Percentiles rank a stretch among this genome's conserved stretches.
phyloP scores from a whole-genome alignment of 208 protist genomes.

The Trypanosoma congolense region DNA sequence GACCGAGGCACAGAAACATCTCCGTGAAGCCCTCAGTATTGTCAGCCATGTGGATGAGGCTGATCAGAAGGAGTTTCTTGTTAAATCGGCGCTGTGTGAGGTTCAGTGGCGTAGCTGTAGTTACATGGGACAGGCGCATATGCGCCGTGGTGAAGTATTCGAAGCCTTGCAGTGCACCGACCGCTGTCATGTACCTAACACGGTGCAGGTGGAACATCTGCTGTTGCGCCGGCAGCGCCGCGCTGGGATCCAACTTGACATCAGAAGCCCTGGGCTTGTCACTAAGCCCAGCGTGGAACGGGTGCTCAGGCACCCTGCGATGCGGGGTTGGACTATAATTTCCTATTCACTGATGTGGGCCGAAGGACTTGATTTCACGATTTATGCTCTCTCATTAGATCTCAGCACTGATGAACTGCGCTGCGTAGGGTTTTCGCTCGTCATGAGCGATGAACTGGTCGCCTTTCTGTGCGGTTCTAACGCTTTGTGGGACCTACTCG shows the following conservation, averaged over 20 bases:
- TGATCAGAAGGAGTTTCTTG: slow-evolving; percentile 45
- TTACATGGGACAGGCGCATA: slow-evolving; percentile 30
- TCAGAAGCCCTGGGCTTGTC: slow-evolving; percentile 20
- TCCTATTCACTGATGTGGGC: slow-evolving; percentile 53
- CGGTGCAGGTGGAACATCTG: slow-evolving; percentile 29
- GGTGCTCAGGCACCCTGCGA: slow-evolving; percentile 18
- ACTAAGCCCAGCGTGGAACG: slow-evolving; percentile 19
- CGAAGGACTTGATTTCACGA: slow-evolving; percentile 35
- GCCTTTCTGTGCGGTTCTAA: slow-evolving; percentile 21
- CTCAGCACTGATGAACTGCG: slow-evolving; percentile 2
- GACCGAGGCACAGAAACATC: slow-evolving; percentile 20
- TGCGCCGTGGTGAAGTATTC: slow-evolving; percentile 19
- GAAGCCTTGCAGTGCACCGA: slow-evolving; percentile 36
- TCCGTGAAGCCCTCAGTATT: slow-evolving; percentile 30
- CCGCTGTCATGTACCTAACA: slow-evolving; percentile 46
- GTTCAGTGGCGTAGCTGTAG: slow-evolving; percentile 52
- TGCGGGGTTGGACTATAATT: slow-evolving; percentile 32
- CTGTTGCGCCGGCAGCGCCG: slow-evolving; percentile 25
- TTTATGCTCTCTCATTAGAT: slow-evolving; percentile 26
- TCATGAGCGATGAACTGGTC: slow-evolving; percentile 16
- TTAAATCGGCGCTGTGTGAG: slow-evolving; percentile 56
- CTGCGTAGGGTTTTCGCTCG: slow-evolving; percentile 8
- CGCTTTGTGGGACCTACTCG: slow-evolving; percentile 28
- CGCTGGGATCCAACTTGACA: background rate
- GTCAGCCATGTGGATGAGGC: slow-evolving; percentile 32